Percentiles rank a stretch among this genome's conserved stretches.
These are phyloP conservation scores for Termitomyces sp. DNA, from an alignment of 768 basidiomycete species.

Conservation along the genomic window DNA sequence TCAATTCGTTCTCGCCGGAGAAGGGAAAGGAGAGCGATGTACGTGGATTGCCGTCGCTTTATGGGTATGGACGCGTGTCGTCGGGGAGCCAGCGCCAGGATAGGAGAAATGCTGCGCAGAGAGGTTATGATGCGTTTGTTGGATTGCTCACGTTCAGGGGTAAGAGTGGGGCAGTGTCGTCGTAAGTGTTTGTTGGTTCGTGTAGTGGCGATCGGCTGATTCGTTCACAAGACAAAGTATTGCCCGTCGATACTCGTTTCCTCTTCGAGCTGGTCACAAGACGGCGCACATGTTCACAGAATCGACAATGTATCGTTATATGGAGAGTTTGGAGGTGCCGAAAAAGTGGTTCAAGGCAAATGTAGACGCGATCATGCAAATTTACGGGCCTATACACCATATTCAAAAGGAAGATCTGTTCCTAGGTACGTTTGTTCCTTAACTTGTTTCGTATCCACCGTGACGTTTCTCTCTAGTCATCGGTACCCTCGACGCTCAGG, in stretches of 20 bases:
- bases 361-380: conserved; percentile 53
- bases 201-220: neutral
- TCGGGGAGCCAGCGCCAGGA: conserved; percentile 46
- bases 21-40: conserved; percentile 37
- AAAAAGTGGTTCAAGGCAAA: conserved; percentile 73
- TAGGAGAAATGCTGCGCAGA: conserved; percentile 52
- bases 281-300: conserved; percentile 65
- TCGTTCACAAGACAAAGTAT: conserved; percentile 32
- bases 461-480: conserved; percentile 34
- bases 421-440: conserved; percentile 29
- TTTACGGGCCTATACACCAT: conserved; percentile 42
- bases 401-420: conserved; percentile 57
- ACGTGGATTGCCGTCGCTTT: conserved; percentile 48
- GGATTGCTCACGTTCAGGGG: conserved; percentile 41
- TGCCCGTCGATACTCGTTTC: conserved; percentile 50
- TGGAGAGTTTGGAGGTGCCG: conserved; percentile 56
- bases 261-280: conserved; percentile 59
- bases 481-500: conserved; percentile 63
- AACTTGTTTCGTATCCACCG: neutral
- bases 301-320: conserved; percentile 60
- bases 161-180: conserved; percentile 29
- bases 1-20: conserved; percentile 58
- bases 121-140: conserved; percentile 50
- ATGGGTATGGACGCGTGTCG: conserved; percentile 57
- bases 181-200: conserved; percentile 24